These are phyloP conservation scores for grape (Vitis vinifera) DNA, from an alignment of 164 flowering plant species.

Conservation along the genomic window ASM3070453v1 NC_081816.1:6306501-6307000, in stretches of 20 bases:
- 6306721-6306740: conserved; percentile 63
- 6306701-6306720: conserved; percentile 68
- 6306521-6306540: conserved; percentile 47
- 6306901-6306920: conserved; percentile 43
- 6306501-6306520: conserved; percentile 47
- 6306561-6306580: conserved; percentile 47
- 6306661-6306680: conserved; percentile 43
- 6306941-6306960: conserved; percentile 53
- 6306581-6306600: conserved; percentile 49
- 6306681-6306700: conserved; percentile 54
- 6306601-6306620: conserved; percentile 62
- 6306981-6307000: conserved; percentile 58
- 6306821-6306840: conserved; percentile 66
- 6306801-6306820: conserved; percentile 36
- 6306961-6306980: conserved; percentile 59
- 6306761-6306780: conserved; percentile 60
- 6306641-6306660: conserved; percentile 49
- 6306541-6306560: conserved; percentile 61
- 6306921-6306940: conserved; percentile 51
- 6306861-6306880: conserved; percentile 64
- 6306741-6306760: conserved; percentile 53
- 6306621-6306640: conserved; percentile 40
- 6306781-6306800: conserved; percentile 45
- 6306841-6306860: conserved; percentile 43
- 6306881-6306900: conserved; percentile 40